Conservation (phyloP, 768 basidiomycete species). For the Boletus speciosus region DNA sequence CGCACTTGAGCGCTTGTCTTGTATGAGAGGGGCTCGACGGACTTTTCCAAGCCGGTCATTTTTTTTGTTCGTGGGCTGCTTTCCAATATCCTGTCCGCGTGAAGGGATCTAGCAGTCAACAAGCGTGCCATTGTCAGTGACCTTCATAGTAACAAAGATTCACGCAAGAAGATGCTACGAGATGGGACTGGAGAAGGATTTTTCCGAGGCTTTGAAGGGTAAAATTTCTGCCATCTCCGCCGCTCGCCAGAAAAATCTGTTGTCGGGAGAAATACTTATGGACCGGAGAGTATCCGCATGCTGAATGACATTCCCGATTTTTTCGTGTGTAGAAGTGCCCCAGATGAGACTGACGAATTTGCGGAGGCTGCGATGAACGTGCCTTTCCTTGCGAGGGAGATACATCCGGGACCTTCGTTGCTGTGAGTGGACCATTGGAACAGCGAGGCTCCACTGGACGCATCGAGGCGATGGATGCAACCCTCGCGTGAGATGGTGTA, state of each 20-base stretch:
- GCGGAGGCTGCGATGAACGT: background rate
- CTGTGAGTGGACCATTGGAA: background rate
- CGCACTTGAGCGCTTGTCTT: background rate
- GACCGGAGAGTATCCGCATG: background rate
- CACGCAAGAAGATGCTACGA: background rate
- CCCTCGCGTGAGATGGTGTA: background rate
- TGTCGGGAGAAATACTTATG: background rate
- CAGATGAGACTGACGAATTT: background rate
- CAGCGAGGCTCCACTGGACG: background rate
- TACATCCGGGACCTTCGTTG: background rate
- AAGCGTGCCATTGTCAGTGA: too few species aligned
- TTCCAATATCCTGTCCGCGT: background rate
- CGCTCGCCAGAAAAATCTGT: background rate
- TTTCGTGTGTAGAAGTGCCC: background rate
- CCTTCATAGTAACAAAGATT: background rate
- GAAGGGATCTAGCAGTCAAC: background rate
- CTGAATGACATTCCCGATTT: background rate
- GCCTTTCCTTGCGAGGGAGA: background rate
- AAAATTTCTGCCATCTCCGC: background rate
- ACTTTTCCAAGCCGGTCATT: background rate
- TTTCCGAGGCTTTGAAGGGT: background rate
- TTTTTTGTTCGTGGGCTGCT: background rate
- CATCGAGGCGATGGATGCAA: background rate
- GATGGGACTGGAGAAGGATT: too few species aligned
- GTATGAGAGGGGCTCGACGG: background rate